phyloP scores from a whole-genome alignment of 2,329 filamentous ascomycete species.

The Aspergillus quadrilineatus region DNA sequence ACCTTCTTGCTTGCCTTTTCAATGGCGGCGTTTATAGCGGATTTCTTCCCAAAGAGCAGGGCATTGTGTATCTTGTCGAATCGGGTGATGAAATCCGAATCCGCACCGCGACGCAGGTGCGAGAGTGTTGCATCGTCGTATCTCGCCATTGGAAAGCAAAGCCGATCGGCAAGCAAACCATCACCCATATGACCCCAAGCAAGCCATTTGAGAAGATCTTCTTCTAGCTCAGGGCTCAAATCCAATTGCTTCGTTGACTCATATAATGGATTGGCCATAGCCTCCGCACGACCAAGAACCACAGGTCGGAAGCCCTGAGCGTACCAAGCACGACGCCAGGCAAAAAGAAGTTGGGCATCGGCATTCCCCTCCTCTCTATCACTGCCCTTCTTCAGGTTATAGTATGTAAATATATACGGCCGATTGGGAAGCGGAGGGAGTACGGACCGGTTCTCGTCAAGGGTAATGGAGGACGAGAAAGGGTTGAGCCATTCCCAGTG shows the following conservation, averaged over 20 bases:
- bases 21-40: slow-evolving; percentile 35
- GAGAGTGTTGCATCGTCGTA: slow-evolving; percentile 70
- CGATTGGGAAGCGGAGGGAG: slow-evolving; percentile 73
- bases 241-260: slow-evolving; percentile 61
- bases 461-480: slow-evolving; percentile 75
- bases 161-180: slow-evolving; percentile 74
- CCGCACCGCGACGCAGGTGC: slow-evolving; percentile 73
- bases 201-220: slow-evolving; percentile 78
- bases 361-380: slow-evolving; percentile 65
- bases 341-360: slow-evolving; percentile 74
- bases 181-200: slow-evolving; percentile 91
- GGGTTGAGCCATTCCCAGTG: slow-evolving; percentile 89
- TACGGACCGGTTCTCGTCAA: slow-evolving; percentile 80
- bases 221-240: slow-evolving; percentile 62
- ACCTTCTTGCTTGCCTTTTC: slow-evolving; percentile 52
- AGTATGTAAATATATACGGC: slow-evolving; percentile 85
- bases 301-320: slow-evolving; percentile 86
- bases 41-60: slow-evolving; percentile 69
- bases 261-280: slow-evolving; percentile 78
- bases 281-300: slow-evolving; percentile 75
- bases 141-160: slow-evolving; percentile 79
- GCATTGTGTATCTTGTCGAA: slow-evolving; percentile 71
- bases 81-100: slow-evolving; percentile 65
- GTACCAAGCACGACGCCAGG: slow-evolving; percentile 95
- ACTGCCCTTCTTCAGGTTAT: slow-evolving; percentile 67